Conservation (phyloP, 352 stramenopile genomes). For the Salisapilia sapeloensis region DNA sequence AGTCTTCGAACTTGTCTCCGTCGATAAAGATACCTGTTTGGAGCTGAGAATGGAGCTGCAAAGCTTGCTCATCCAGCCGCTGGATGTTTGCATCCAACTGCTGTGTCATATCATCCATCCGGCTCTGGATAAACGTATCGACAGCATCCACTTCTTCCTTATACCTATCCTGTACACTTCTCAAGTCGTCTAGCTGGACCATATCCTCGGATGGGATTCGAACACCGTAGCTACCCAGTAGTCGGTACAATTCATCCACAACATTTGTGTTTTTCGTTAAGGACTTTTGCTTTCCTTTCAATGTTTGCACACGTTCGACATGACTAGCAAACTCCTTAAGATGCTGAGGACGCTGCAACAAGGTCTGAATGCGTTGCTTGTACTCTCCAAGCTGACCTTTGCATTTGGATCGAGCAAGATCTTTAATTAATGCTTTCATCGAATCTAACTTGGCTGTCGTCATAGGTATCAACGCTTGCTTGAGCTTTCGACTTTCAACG, state of each 20-base stretch:
- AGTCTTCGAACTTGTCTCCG: constrained; percentile 73
- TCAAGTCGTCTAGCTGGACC: constrained; percentile 84
- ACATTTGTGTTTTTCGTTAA: constrained; percentile 76
- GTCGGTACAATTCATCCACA: constrained; percentile 87
- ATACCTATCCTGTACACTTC: constrained; percentile 77
- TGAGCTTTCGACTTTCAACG: constrained; percentile 88
- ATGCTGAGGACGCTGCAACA: constrained; percentile 72
- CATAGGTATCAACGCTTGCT: constrained; percentile 86
- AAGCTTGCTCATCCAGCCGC: constrained; percentile 82
- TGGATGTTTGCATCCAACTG: constrained; percentile 87
- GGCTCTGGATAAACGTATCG: constrained; percentile 67
- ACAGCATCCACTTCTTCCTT: constrained; percentile 77
- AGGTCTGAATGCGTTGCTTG: constrained; percentile 72
- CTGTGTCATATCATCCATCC: constrained; percentile 83
- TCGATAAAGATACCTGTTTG: constrained; percentile 81
- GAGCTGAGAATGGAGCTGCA: constrained; percentile 69
- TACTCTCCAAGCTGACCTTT: constrained; percentile 82
- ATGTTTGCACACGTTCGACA: constrained; percentile 56
- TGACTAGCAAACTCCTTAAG: constrained; percentile 87
- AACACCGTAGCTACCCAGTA: constrained; percentile 83
- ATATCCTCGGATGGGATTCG: constrained; percentile 87
- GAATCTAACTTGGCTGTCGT: constrained; percentile 81
- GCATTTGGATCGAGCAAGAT: constrained; percentile 78
- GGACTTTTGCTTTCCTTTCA: constrained; percentile 67
- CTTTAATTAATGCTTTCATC: constrained; percentile 87